Conservation (phyloP, 2,329 filamentous ascomycete genomes). For the Metarhizium brunneum region DNA sequence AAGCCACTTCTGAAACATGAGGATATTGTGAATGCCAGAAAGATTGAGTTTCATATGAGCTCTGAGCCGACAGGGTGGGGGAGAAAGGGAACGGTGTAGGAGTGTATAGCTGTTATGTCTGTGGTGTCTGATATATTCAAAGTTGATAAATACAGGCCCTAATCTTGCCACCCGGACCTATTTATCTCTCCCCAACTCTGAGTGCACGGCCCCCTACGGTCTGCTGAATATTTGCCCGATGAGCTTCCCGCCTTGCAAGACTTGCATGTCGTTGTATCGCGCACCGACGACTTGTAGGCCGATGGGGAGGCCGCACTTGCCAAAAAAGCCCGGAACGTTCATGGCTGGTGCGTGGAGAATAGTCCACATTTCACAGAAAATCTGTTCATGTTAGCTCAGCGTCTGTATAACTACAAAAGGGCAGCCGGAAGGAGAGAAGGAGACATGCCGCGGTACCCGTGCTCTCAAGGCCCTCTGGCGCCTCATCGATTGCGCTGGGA, state of each 20-base stretch:
- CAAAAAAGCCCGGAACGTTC: constrained; percentile 55
- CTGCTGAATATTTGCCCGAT: constrained; percentile 23
- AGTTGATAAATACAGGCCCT: neutral
- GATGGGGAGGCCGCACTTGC: constrained; percentile 44
- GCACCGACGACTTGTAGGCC: constrained; percentile 44
- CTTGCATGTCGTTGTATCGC: constrained; percentile 35
- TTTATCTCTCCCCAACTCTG: neutral
- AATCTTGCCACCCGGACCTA: neutral
- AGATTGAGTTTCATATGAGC: constrained; percentile 36
- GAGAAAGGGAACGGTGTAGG: constrained; percentile 5
- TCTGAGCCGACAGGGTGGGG: constrained; percentile 20
- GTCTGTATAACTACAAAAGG: neutral
- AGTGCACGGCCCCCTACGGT: neutral
- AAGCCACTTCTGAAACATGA: constrained; percentile 27
- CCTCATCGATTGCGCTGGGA: constrained; percentile 51
- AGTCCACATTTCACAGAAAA: constrained; percentile 14
- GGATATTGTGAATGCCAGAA: constrained; percentile 28
- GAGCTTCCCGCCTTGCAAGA: constrained; percentile 31
- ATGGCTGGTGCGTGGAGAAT: constrained; percentile 51
- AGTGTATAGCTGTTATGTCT: neutral
- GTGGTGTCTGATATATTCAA: neutral
- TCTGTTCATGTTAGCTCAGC: constrained; percentile 1
- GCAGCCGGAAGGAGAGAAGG: constrained; percentile 37
- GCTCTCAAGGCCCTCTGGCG: constrained; percentile 39
- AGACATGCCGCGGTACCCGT: constrained; percentile 43